phyloP scores from a whole-genome alignment of 768 basidiomycete genomes.

The Lactarius quietus region DNA sequence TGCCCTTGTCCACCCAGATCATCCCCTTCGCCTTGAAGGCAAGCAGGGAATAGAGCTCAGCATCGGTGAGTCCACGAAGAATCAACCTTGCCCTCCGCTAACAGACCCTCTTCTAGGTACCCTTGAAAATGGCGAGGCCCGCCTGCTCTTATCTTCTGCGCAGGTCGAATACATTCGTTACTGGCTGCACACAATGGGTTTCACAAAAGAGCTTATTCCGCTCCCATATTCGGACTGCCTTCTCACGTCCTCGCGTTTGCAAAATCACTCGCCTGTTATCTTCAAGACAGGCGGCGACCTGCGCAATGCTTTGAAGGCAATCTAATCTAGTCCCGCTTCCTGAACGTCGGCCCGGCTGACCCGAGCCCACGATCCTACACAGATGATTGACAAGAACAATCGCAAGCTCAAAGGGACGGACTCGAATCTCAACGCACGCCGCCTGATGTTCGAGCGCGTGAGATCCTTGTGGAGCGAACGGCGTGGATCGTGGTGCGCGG shows the following conservation, averaged over 20 bases:
- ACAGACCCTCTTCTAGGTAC: slow-evolving; percentile 44
- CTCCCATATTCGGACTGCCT: slow-evolving; percentile 79
- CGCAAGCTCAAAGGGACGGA: slow-evolving; percentile 68
- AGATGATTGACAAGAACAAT: slow-evolving; percentile 80
- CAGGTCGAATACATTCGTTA: slow-evolving; percentile 85
- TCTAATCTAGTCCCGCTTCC: slow-evolving; percentile 1
- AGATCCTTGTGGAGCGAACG: slow-evolving; percentile 60
- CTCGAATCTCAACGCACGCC: slow-evolving; percentile 50
- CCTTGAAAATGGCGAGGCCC: slow-evolving; percentile 64
- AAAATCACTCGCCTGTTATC: slow-evolving; percentile 53
- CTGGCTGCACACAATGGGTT: slow-evolving; percentile 71
- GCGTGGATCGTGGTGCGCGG: slow-evolving; percentile 66
- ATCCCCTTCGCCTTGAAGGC: slow-evolving; percentile 65
- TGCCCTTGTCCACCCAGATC: slow-evolving; percentile 61
- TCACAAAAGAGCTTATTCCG: slow-evolving; percentile 62
- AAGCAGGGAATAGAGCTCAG: slow-evolving; percentile 67
- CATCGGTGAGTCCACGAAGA: slow-evolving; percentile 45
- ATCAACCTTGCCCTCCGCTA: not conserved
- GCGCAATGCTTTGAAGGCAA: slow-evolving; percentile 54
- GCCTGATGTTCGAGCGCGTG: slow-evolving; percentile 64
- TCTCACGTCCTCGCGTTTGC: slow-evolving; percentile 54
- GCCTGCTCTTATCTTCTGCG: slow-evolving; percentile 77
- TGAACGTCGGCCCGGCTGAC: slow-evolving; percentile 11
- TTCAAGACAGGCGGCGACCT: slow-evolving; percentile 55
- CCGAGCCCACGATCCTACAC: not conserved